Conservation (phyloP, 805 yeast genomes). For the Priceomyces haplophilus region DNA sequence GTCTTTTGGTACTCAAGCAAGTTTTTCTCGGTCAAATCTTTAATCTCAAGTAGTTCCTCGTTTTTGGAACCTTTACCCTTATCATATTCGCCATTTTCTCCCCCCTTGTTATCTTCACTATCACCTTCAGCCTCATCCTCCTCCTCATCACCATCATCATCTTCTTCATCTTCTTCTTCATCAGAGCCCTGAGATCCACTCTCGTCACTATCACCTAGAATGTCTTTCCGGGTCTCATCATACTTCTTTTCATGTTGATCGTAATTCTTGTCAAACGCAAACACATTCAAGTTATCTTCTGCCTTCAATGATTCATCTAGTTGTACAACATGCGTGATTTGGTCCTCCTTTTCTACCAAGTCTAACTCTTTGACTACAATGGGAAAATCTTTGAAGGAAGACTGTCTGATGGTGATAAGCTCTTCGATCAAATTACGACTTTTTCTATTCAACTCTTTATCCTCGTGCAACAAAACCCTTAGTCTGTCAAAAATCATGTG, state of each 20-base stretch:
- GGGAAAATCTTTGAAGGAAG: constrained; percentile 37
- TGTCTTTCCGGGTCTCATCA: constrained; percentile 37
- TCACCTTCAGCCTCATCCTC: no score
- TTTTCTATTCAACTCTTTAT: constrained; percentile 32
- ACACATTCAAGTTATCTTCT: constrained; percentile 47
- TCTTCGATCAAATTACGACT: constrained; percentile 48
- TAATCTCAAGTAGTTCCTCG: constrained; percentile 27
- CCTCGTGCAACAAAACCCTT: constrained; percentile 58
- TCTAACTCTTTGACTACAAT: constrained; percentile 49
- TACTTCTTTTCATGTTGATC: constrained; percentile 51
- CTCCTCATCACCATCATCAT: constrained; percentile 16
- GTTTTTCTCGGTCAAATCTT: constrained; percentile 69
- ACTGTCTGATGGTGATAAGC: constrained; percentile 49
- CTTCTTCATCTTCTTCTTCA: no score
- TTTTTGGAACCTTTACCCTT: not conserved
- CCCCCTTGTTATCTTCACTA: constrained; percentile 15
- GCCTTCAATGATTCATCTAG: constrained; percentile 51
- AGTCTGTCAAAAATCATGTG: constrained; percentile 57
- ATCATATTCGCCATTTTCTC: constrained; percentile 11
- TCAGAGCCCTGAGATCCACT: no score
- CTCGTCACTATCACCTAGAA: constrained; percentile 39
- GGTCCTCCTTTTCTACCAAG: constrained; percentile 62
- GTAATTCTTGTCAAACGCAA: constrained; percentile 49
- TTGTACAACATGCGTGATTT: constrained; percentile 51
- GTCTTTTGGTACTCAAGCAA: constrained; percentile 65